Evolutionary conservation across 345 rosid species (phyloP), one percentile per base, ranked within the genome.

Genomic region (Bruguiera parviflora): DNA sequence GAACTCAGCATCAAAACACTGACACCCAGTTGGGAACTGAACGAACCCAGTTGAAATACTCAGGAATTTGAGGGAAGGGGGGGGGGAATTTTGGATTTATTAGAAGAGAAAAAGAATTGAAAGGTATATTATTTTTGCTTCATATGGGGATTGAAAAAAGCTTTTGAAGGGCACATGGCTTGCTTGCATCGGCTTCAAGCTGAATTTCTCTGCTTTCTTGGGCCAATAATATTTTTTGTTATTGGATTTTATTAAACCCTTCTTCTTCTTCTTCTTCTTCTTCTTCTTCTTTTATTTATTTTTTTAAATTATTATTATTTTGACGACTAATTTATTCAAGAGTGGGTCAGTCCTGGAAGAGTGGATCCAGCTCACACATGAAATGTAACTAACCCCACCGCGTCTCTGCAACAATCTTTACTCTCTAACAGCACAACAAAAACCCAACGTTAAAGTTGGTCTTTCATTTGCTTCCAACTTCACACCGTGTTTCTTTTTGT

Each of bases 291-390:
- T n/a, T n/a, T n/a, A n/a, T n/a, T n/a, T 8, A n/a, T n/a, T n/a
- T n/a, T n/a, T n/a, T n/a, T n/a, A n/a, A n/a, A 2, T 39, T 39
- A 63, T 58, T 67, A 18, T 39, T 49, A 49, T 70, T 61, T 56
- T 68, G 2, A 28, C 6, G 43, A 62, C 69, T 63, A 67, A 71
- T 69, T 68, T 53, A 83, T 66, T 75, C 46, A 67, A 70, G 72
- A 81, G 84, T 75, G 88, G 85, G 88, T 53, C 90, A 81, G 80
- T 72, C 80, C 82, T 79, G 31, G 78, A 77, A 78, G 90, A 73
- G 92, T 85, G 94, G 90, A 87, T 90, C 90, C 94, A 88, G 89
- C 92, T 87, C 94, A 87, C 67, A 59, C 79, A 63, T 77, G 76
- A 72, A 56, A 75, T 75, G 76, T 81, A 79, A 76, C 80, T 76